phyloP scores from a whole-genome alignment of 2,329 filamentous ascomycete genomes.

The Polytolypa hystricis region DNA sequence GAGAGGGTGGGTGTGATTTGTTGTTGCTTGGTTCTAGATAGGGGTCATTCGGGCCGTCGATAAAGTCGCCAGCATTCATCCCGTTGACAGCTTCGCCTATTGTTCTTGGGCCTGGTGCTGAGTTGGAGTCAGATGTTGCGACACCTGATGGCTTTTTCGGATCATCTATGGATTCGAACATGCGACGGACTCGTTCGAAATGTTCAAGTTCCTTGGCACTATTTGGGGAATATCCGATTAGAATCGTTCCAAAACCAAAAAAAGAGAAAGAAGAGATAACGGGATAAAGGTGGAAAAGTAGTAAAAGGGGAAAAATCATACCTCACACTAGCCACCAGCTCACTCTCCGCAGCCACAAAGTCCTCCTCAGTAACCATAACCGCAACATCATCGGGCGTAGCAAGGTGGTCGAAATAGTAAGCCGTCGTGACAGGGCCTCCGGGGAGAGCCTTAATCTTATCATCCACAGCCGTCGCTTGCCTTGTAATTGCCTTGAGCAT shows the following conservation, averaged over 20 bases:
- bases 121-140: constrained; percentile 5
- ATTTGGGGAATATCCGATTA: constrained; percentile 14
- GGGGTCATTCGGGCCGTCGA: constrained; percentile 11
- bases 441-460: constrained; percentile 60
- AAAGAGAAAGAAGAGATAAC: not conserved
- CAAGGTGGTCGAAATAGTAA: constrained; percentile 91
- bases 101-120: constrained; percentile 19
- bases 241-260: constrained; percentile 7
- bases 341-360: constrained; percentile 67
- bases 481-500: constrained; percentile 98
- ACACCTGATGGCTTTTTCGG: constrained; percentile 26
- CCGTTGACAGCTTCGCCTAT: constrained; percentile 29
- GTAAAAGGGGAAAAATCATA: constrained; percentile 18
- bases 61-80: constrained; percentile 18
- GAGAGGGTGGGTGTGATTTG: not conserved
- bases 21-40: not conserved
- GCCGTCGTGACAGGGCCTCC: constrained; percentile 61
- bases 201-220: constrained; percentile 85
- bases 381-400: constrained; percentile 67
- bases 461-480: constrained; percentile 71
- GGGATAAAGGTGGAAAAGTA: constrained; percentile 3
- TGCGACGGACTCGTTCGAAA: constrained; percentile 71
- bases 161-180: constrained; percentile 58
- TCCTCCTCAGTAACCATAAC: constrained; percentile 86
- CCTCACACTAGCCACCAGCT: constrained; percentile 81